A percentile compares a stretch with the other conserved stretches of the same genome.
Evolutionary conservation across 352 stramenopile genomes (phyloP).

Genomic region (Phytophthora rubi): DNA sequence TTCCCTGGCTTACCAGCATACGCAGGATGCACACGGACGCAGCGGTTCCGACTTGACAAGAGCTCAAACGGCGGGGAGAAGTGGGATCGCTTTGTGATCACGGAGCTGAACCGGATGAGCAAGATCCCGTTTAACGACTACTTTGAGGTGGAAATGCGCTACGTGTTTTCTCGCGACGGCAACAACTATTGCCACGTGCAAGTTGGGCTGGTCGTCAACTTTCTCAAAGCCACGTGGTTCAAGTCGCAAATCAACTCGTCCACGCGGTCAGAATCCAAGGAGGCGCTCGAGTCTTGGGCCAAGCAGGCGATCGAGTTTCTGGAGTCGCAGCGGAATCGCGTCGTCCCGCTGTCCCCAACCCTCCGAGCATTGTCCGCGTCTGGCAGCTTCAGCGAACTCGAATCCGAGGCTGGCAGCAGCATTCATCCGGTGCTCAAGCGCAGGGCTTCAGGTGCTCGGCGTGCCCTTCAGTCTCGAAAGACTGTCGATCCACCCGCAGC

Average conservation of each 20-base stretch:
- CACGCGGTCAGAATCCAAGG: conserved; percentile 72
- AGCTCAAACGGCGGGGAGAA: conserved; percentile 46
- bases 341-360: conserved; percentile 27
- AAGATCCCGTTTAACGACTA: conserved; percentile 85
- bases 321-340: conserved; percentile 39
- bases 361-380: conserved; percentile 18
- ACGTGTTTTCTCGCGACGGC: conserved; percentile 76
- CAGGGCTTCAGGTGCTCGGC: conserved; percentile 4
- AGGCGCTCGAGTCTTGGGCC: conserved; percentile 68
- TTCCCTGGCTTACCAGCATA: conserved; percentile 67
- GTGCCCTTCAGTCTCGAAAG: conserved; percentile 12
- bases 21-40: conserved; percentile 50
- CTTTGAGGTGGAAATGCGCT: conserved; percentile 85
- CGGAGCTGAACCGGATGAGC: conserved; percentile 69
- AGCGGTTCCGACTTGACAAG: conserved; percentile 57
- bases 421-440: conserved; percentile 27
- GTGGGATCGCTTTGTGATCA: conserved; percentile 69
- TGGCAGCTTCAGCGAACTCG: conserved; percentile 33
- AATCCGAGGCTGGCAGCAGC: conserved; percentile 22
- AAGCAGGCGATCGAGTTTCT: conserved; percentile 60
- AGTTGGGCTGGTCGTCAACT: conserved; percentile 75
- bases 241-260: conserved; percentile 86
- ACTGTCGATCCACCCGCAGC: background rate
- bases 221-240: conserved; percentile 85
- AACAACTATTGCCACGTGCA: conserved; percentile 81